Evolutionary conservation across 129 eudicot genomes (phyloP).

Genomic region (Pulicaria dysenterica): DNA sequence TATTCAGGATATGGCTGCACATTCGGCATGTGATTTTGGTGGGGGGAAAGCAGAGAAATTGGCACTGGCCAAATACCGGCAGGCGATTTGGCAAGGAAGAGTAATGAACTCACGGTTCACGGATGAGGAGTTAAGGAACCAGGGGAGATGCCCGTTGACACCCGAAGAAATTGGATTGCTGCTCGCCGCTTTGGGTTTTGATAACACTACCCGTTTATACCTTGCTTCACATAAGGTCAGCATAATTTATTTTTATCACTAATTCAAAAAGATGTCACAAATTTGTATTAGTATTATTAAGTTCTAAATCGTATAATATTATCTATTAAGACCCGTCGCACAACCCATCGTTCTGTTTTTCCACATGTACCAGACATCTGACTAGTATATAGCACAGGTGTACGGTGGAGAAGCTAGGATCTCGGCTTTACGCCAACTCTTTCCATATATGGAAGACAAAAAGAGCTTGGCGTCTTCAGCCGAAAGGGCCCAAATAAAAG

Average conservation of each 20-base stretch:
- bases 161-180: constrained; percentile 96
- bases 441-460: constrained; percentile 92
- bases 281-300: no score
- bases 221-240: constrained; percentile 97
- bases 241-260: no score
- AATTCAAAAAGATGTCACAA: no score
- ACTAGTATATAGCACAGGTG: constrained; percentile 49
- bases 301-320: no score
- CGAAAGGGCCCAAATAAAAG: constrained; percentile 80
- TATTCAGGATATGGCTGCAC: constrained; percentile 98
- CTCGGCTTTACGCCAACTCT: constrained; percentile 62
- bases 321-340: no score
- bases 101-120: constrained; percentile 93
- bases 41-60: constrained; percentile 95
- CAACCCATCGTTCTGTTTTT: no score
- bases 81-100: constrained; percentile 89
- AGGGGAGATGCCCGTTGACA: constrained; percentile 96
- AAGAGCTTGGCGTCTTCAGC: constrained; percentile 90
- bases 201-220: constrained; percentile 84
- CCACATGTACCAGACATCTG: background rate
- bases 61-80: constrained; percentile 93
- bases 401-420: constrained; percentile 97
- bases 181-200: constrained; percentile 91
- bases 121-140: constrained; percentile 90
- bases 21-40: constrained; percentile 98